Base-by-base conservation (phyloP, 2,329 filamentous ascomycete species). In the Monilinia fructicola region DNA sequence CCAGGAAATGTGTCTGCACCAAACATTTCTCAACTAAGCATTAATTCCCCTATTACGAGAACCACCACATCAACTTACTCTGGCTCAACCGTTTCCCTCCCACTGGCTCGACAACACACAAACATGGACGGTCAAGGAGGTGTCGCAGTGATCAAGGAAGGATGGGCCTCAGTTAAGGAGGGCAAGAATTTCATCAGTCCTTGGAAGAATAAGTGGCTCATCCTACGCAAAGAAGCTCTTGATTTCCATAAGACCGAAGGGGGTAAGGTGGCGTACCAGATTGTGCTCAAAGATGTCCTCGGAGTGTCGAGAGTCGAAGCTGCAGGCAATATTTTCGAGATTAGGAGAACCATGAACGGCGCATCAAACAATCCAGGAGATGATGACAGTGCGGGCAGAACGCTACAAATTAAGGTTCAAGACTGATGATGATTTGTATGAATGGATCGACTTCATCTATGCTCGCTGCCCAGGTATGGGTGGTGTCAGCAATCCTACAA, bases 381-480 rank as follows among this genome's bases (percentile, higher is more conserved):
- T 55, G 75, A 76, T 71, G 94, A 97, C 71, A 88, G 91, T 44
- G 85, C 89, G 11, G 90, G 89, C 67, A 92, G 91, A 77, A 91
- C 92, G 4, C 86, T 97, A 63, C 93, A 95, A 70, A 95, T 97
- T 78, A 92, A 91, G 77, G 93, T 98, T 98, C 74, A 96, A 97
- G 79, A 90, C 89, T 66, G 95, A 99, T 75, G 94, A 97, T 76
- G 95, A 99, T 73, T 87, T 99, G 64, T 99, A 99, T 78, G 93
- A 96, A 74, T 99, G 95, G 95, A 97, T 98, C 75, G 95, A 99
- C 78, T 92, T 93, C 77, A 96, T 99, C 72, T 98, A 98, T 77
- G 93, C 94, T 73, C 90, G 94, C 71, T 98, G 94, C 78, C 95
- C 95, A 23, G 94, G 92, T 69, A 97, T 98, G 92, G 93, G 95